Conservation (phyloP, 2,329 filamentous ascomycete genomes). For the Chrysosporium queenslandicum region DNA sequence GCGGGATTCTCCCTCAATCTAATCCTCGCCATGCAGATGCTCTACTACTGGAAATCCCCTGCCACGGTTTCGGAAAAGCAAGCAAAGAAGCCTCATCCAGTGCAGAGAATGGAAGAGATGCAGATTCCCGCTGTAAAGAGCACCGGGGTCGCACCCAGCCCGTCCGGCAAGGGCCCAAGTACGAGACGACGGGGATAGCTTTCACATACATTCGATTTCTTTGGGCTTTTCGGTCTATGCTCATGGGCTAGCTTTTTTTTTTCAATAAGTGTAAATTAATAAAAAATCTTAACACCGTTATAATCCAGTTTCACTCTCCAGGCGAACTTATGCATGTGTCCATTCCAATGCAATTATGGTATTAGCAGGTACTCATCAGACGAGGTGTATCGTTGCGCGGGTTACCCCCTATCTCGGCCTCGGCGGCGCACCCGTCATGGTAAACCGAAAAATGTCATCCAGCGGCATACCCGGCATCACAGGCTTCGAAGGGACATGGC, state of each 20-base stretch:
- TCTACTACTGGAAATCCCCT: conserved; percentile 84
- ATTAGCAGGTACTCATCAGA: background rate
- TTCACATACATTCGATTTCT: background rate
- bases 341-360: background rate
- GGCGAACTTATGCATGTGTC: no score
- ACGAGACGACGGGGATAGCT: conserved; percentile 46
- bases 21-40: conserved; percentile 77
- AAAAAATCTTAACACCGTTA: background rate
- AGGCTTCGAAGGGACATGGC: conserved; percentile 20
- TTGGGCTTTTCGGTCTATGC: conserved; percentile 4
- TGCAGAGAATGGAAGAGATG: conserved; percentile 11
- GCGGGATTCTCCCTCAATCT: conserved; percentile 84
- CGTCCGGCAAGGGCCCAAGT: conserved; percentile 42
- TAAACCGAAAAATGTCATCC: conserved; percentile 42
- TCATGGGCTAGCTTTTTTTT: background rate
- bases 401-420: background rate
- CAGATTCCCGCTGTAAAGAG: conserved; percentile 28
- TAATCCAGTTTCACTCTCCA: background rate
- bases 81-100: conserved; percentile 29
- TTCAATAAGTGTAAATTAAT: background rate
- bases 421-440: conserved; percentile 39
- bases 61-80: conserved; percentile 4
- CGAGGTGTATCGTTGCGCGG: background rate
- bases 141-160: conserved; percentile 35
- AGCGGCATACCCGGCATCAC: conserved; percentile 32